Base-by-base conservation (phyloP, 495 filamentous ascomycete species). In the Xanthoparmelia taractica region DNA sequence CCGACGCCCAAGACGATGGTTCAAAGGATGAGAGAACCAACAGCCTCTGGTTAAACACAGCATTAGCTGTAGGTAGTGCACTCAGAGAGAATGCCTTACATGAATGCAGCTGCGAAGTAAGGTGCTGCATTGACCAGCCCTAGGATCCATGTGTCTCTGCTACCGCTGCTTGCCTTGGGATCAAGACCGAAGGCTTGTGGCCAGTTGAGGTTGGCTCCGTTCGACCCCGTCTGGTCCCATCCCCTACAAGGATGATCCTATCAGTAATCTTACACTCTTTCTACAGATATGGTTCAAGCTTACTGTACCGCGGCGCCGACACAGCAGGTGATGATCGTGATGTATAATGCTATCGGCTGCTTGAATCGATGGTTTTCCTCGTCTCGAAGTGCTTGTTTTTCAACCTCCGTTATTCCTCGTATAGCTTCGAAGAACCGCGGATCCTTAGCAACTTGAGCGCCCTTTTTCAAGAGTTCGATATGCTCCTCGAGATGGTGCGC, bases 171-270 rank as follows among this genome's bases (percentile, higher is more conserved):
- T 37, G 65, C 77, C 61, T 70, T 80, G 27, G 64, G 66, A 55
- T 75, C 61, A 34, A 82, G 76, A 34, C 75, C 76, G 55, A 84
- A 80, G 11, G 71, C 73, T 0, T 67, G 59, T 8, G 82, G 83
- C 72, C 89, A 91, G 59, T 80, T 82, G 65, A 91, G 76, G 64
- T 85, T 91, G 34, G 88, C 88, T 55, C 88, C 88, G 68, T 91
- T 91, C 4, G 82, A 83, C n/a, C 87, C 85, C 52, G 84, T 86
- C 71, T 87, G 85, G 68, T 87, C 85, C 85, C 85, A 88, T 36
- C 86, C 86, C 57, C 65, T 67, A 15, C 20, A 20, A 25, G 2
- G 41, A n/a, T 31, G 20, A 40, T 23, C 13, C 13, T 27, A 40
- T 66, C 48, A 66, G 65, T 60, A 18, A 52, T 29, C 8, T 15